These are phyloP conservation scores for Astrothelium macrocarpum DNA, from an alignment of 495 filamentous ascomycete species.

Conservation along the genomic window DNA sequence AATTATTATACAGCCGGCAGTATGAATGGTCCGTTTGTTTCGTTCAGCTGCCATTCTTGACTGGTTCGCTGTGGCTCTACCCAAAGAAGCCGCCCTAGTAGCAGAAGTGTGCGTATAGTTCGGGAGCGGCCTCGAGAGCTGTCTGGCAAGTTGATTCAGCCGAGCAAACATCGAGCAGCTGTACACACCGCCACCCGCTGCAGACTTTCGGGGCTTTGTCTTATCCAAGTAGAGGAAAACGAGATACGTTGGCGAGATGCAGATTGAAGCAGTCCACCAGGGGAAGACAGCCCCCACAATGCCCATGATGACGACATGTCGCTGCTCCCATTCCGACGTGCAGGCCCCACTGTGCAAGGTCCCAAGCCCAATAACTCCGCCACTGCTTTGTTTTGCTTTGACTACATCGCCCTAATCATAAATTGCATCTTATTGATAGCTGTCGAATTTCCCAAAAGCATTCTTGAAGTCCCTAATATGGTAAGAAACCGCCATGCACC, in stretches of 20 bases:
- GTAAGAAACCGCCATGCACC: neutral
- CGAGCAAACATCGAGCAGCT: conserved; percentile 56
- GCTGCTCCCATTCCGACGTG: conserved; percentile 4
- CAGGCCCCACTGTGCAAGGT: neutral
- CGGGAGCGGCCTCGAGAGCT: conserved; percentile 55
- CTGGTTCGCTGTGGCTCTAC: conserved; percentile 14
- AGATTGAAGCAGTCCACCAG: neutral
- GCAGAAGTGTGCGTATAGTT: conserved; percentile 44
- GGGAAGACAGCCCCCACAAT: neutral
- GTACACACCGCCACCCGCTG: neutral
- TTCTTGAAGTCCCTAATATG: neutral
- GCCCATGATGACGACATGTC: neutral
- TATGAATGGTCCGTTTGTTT: conserved; percentile 61
- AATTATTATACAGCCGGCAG: conserved; percentile 89
- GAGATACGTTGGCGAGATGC: neutral
- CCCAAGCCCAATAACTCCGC: neutral
- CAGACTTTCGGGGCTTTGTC: neutral
- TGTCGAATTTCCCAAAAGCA: neutral
- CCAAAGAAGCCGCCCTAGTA: conserved; percentile 15
- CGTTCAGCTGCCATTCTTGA: conserved; percentile 39
- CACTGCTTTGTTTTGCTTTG: neutral
- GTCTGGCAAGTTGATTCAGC: conserved; percentile 61
- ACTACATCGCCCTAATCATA: neutral
- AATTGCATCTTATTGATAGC: neutral
- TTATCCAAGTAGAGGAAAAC: neutral